Evolutionary conservation across 1,284 basidiomycete genomes (phyloP).

Genomic region (Rhodotorula sp.): DNA sequence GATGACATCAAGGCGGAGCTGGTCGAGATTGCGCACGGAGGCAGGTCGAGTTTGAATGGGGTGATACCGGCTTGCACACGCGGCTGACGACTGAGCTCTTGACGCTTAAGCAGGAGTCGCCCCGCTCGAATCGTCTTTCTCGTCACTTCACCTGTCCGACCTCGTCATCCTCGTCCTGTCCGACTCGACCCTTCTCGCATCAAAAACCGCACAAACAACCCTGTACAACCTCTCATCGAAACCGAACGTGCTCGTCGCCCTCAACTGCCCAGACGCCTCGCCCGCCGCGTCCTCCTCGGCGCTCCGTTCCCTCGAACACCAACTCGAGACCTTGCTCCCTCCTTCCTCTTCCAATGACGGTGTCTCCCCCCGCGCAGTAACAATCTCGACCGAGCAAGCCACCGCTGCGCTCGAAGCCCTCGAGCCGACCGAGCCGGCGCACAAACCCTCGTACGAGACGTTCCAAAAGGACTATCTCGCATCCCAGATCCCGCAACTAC

Average conservation of each 20-base stretch:
- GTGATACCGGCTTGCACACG: not conserved
- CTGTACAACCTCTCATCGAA: slow-evolving; percentile 28
- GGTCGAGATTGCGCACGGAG: slow-evolving; percentile 32
- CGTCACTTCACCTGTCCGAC: slow-evolving; percentile 33
- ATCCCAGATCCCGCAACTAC: slow-evolving; percentile 28
- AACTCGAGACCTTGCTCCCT: slow-evolving; percentile 23
- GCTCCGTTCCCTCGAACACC: slow-evolving; percentile 20
- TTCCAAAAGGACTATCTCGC: slow-evolving; percentile 29
- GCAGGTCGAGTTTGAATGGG: not conserved
- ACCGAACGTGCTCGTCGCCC: slow-evolving; percentile 33
- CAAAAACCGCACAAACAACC: slow-evolving; percentile 7
- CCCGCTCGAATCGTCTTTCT: slow-evolving; percentile 31
- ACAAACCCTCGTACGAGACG: slow-evolving; percentile 8
- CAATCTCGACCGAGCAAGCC: slow-evolving; percentile 31
- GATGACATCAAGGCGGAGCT: slow-evolving; percentile 20
- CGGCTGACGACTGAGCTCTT: too few relatives aligned
- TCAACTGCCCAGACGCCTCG: slow-evolving; percentile 26
- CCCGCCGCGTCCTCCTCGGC: slow-evolving; percentile 11
- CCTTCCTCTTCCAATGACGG: not conserved
- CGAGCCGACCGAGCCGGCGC: slow-evolving; percentile 5
- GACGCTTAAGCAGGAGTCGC: slow-evolving; percentile 24
- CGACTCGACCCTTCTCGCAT: slow-evolving; percentile 16
- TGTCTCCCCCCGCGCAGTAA: slow-evolving; percentile 3
- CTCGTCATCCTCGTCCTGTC: slow-evolving; percentile 36
- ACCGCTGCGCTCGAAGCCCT: slow-evolving; percentile 24